Base-by-base conservation (phyloP, 225 moss, liverwort and hornwort genomes). In the Lunularia cruciata region DNA sequence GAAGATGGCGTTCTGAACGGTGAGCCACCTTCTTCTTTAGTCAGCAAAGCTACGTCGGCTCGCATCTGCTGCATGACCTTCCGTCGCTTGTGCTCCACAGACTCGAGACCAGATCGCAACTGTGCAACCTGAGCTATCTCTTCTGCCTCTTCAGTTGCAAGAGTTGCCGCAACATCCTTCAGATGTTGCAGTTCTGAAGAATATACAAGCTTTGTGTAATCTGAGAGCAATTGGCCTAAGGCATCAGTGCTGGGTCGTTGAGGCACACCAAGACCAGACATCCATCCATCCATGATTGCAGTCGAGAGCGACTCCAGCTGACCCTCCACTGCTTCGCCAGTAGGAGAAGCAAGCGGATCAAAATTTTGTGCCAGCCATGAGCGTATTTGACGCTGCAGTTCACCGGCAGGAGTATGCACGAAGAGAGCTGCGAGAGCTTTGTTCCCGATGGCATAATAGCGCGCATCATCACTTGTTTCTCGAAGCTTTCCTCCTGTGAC, bases 281-380 rank as follows among this genome's bases (percentile, higher is more conserved):
- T 99, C 98, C 98, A 99, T 26, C 98, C 98, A 76, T 99, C 98
- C 75, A 99, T 81, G 69, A 99, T 89, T 65, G 98, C 93, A 48
- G 98, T 99, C 26, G 98, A 93, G 45, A 99, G 89, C 16, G 84
- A 72, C 80, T 99, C 98, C 72, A 99, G 79, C 72, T 93, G 93
- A 60, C 79, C 79, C 33, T 90, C 91, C 45, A 88, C 91, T 56
- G 80, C 86, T 66, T 91, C 93, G 63, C 84, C 85, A 79, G 81
- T 86, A 60, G 91, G 74, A 46, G 81, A 70, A 27, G 91, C 87
- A 58, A 99, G 78, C 61, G 93, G 91, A 67, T 99, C 98, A 66
- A 93, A 89, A 73, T 91, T 99, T 36, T 91, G 91, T 33, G 93
- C 83, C 31, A 99, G 85, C 98, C 98, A 99, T 38, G 89, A 83